Base-by-base conservation (phyloP, 208 protist species). In the Leishmania mexicana region DNA sequence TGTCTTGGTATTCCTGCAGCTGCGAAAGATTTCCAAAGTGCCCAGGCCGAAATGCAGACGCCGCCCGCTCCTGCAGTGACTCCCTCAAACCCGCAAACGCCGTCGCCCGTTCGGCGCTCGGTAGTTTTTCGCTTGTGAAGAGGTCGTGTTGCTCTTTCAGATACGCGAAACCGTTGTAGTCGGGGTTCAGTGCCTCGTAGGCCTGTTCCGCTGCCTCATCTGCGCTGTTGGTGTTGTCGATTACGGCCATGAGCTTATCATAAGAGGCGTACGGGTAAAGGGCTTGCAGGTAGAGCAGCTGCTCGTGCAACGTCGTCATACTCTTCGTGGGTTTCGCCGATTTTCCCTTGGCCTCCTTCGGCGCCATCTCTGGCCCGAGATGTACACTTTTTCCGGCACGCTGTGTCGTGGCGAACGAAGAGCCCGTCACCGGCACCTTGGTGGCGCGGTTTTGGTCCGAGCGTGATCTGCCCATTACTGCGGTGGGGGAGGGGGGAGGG, bases 251-350 rank as follows among this genome's bases (percentile, higher is more conserved):
- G 2, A 95, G 78, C 54, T 89, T 78, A 5, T 87, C 76, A 24
- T 84, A 71, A 10, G 76, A 38, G 3, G 88, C 91, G 74, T 95
- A 95, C n/a, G 94, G 92, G 74, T 91, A 97, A 3, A 97, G 83
- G 0, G 91, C 92, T 53, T 88, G 83, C 15, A 97, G 65, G 47
- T 94, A 90, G 19, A 85, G 76, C 28, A 91, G 54, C 60, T 85
- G 81, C 71, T 93, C 85, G 17, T 57, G 49, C 47, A 60, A 62
- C 45, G 76, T 76, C 35, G 65, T 42, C 21, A 80, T 45, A 42
- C 81, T 80, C 38, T 84, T 81, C 54, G 42, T 71, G 6, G 21
- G 78, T 49, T 57, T 62, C 7, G n/a, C 57, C 31, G 19, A n/a
- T n/a, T 57, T 47, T 7, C 35, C 42, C 45, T 58, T 73, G 47